Conservation (phyloP, 1,139 yeast species). For the Magnusiomyces suaveolens region DNA sequence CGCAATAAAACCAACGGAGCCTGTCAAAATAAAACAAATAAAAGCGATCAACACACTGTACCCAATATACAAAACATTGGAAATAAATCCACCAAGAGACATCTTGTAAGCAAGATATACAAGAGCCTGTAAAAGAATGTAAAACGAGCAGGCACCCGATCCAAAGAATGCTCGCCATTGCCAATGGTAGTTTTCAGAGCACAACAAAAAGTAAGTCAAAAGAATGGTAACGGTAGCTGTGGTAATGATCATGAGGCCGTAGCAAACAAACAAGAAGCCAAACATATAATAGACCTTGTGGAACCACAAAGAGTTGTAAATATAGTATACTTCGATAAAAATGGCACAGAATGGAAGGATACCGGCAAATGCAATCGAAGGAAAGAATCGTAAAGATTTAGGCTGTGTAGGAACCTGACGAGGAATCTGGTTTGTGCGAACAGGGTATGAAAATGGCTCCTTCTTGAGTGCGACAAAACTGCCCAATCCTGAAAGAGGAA, state of each 20-base stretch:
- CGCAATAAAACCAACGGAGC: slow-evolving; percentile 76
- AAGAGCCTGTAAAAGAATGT: slow-evolving; percentile 76
- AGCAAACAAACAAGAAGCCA: slow-evolving; percentile 88
- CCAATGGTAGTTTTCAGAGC: slow-evolving; percentile 93
- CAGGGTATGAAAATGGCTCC: slow-evolving; percentile 56
- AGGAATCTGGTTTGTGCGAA: slow-evolving; percentile 81
- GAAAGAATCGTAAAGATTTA: slow-evolving; percentile 61
- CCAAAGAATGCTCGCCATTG: slow-evolving; percentile 88
- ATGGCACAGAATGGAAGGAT: slow-evolving; percentile 92
- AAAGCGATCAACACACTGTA: slow-evolving; percentile 67
- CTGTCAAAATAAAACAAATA: slow-evolving; percentile 72
- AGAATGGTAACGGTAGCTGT: slow-evolving; percentile 73
- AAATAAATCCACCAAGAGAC: slow-evolving; percentile 66
- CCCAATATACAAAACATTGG: slow-evolving; percentile 75
- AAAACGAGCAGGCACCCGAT: slow-evolving; percentile 83
- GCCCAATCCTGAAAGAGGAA: slow-evolving; percentile 77
- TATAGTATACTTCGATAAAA: slow-evolving; percentile 87
- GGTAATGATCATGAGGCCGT: slow-evolving; percentile 69
- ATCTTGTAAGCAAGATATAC: slow-evolving; percentile 40
- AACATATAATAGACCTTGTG: slow-evolving; percentile 93
- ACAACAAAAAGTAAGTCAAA: slow-evolving; percentile 73
- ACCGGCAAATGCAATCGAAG: slow-evolving; percentile 70
- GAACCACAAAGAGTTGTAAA: slow-evolving; percentile 84
- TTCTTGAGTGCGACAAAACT: slow-evolving; percentile 67
- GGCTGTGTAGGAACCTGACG: slow-evolving; percentile 93